Evolutionary conservation across 768 basidiomycete species (phyloP).

Genomic region (Amanita molliuscula): DNA sequence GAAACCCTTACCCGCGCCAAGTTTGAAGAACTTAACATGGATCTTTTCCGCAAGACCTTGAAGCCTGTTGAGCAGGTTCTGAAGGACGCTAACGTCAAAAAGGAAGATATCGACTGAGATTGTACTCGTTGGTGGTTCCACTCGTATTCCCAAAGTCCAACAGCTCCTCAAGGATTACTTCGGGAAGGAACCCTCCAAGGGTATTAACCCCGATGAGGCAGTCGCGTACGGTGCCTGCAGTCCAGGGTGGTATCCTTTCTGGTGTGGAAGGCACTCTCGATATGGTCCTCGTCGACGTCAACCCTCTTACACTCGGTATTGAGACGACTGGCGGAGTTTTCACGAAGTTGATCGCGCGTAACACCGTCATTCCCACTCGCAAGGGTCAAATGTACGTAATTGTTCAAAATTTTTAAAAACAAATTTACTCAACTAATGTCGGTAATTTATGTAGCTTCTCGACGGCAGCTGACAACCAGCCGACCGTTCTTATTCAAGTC

Average conservation of each 20-base stretch:
- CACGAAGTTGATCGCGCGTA: conserved; percentile 94
- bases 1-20: conserved; percentile 97
- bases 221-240: conserved; percentile 98
- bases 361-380: conserved; percentile 97
- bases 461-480: conserved; percentile 85
- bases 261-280: conserved; percentile 88
- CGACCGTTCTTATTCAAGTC: conserved; percentile 93
- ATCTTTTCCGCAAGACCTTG: conserved; percentile 99
- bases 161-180: conserved; percentile 98
- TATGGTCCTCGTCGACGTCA: conserved; percentile 92
- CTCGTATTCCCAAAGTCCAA: conserved; percentile 99
- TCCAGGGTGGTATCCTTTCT: conserved; percentile 96
- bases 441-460: conserved; percentile 49
- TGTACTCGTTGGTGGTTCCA: conserved; percentile 93
- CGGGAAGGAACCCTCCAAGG: conserved; percentile 95
- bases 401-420: neutral
- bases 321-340: conserved; percentile 98
- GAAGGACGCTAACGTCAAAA: conserved; percentile 97
- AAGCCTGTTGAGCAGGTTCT: conserved; percentile 98
- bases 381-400: conserved; percentile 78
- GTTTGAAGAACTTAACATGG: conserved; percentile 98
- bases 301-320: conserved; percentile 95
- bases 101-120: conserved; percentile 93
- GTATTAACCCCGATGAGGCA: conserved; percentile 99
- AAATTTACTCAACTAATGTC: conserved; percentile 13